These are phyloP conservation scores for Aspergillus coremiiformis DNA, from an alignment of 495 filamentous ascomycete genomes.

Conservation along the genomic window DNA sequence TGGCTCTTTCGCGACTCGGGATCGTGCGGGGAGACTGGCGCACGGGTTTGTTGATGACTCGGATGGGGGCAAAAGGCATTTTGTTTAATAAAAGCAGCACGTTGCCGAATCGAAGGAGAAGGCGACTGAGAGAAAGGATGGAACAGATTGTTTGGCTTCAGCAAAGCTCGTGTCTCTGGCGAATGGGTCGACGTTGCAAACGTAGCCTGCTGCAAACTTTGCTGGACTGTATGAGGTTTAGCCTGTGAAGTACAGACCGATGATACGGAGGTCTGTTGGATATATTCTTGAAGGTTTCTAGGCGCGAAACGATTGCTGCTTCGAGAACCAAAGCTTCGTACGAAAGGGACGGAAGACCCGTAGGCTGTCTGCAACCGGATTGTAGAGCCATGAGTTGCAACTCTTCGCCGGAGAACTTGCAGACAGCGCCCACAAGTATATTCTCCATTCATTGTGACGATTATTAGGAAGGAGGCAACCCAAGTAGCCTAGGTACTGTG, in stretches of 20 bases:
- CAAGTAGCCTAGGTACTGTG: too few species aligned
- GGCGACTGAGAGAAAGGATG: constrained; percentile 86
- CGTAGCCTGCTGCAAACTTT: constrained; percentile 20
- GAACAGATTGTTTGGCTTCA: constrained; percentile 80
- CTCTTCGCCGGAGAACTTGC: constrained; percentile 29
- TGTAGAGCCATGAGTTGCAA: constrained; percentile 11
- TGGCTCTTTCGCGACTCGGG: constrained; percentile 48
- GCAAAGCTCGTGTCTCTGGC: constrained; percentile 40
- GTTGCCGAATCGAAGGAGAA: constrained; percentile 68
- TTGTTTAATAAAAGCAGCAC: constrained; percentile 82
- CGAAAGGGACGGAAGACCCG: constrained; percentile 19
- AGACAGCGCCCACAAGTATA: constrained; percentile 40
- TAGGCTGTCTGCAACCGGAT: constrained; percentile 21
- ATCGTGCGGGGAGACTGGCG: constrained; percentile 51
- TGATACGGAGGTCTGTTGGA: constrained; percentile 9
- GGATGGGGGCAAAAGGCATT: constrained; percentile 90
- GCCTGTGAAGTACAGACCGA: background rate
- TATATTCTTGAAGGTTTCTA: constrained; percentile 10
- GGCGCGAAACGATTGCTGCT: constrained; percentile 18
- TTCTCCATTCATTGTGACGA: constrained; percentile 32
- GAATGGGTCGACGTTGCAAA: constrained; percentile 20
- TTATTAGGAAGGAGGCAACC: background rate
- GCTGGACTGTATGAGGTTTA: background rate
- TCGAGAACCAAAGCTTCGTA: constrained; percentile 28
- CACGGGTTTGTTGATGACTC: constrained; percentile 62